Evolutionary conservation across 768 basidiomycete species (phyloP).

Genomic region (Daedaleopsis nitida): DNA sequence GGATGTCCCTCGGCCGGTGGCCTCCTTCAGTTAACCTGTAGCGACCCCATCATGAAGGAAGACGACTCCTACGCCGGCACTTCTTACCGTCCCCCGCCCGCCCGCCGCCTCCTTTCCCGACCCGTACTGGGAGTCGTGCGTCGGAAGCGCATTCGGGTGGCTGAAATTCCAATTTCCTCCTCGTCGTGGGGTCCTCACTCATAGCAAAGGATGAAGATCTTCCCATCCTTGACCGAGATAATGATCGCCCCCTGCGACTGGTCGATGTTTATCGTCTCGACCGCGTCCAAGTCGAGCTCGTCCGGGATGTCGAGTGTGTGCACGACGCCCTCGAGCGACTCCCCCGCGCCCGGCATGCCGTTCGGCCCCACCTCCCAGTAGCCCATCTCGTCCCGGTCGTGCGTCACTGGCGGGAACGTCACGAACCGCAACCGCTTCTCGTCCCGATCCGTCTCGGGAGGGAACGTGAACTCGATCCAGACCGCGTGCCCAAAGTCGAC

Average conservation of each 20-base stretch:
- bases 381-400: conserved; percentile 20
- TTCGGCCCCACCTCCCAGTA: conserved; percentile 6
- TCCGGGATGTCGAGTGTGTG: conserved; percentile 64
- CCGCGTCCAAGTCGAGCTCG: conserved; percentile 62
- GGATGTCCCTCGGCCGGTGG: neutral
- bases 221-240: conserved; percentile 64
- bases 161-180: neutral
- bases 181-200: conserved; percentile 29
- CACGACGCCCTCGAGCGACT: conserved; percentile 46
- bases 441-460: conserved; percentile 30
- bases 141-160: too few relatives aligned
- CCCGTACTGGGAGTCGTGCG: neutral
- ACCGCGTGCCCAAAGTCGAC: conserved; percentile 89
- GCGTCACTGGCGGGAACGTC: conserved; percentile 60
- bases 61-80: neutral
- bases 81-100: neutral
- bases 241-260: conserved; percentile 76
- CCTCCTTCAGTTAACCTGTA: neutral
- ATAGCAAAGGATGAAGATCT: conserved; percentile 75
- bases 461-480: conserved; percentile 66
- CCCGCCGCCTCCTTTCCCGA: neutral
- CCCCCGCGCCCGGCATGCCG: conserved; percentile 27
- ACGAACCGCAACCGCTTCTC: conserved; percentile 68
- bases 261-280: conserved; percentile 80
- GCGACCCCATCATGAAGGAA: neutral